Evolutionary conservation across 2,329 filamentous ascomycete species (phyloP).

Genomic region (Botrytis aclada): DNA sequence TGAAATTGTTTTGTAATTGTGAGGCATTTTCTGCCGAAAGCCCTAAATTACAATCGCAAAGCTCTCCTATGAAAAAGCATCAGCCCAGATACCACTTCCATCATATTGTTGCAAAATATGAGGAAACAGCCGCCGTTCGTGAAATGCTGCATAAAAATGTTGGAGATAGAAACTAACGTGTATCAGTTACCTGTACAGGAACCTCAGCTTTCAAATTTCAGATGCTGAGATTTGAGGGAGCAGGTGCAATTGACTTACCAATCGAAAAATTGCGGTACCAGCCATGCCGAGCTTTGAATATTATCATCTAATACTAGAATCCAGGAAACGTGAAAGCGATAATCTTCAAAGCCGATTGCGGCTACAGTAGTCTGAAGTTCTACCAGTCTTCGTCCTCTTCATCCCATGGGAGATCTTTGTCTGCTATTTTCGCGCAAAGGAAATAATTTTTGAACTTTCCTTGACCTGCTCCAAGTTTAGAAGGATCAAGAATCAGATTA

Average conservation of each 20-base stretch:
- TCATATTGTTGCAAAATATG: background rate
- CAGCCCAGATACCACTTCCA: background rate
- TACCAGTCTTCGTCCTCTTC: background rate
- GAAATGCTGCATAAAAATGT: too few species aligned
- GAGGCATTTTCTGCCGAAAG: background rate
- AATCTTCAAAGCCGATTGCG: background rate
- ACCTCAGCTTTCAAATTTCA: background rate
- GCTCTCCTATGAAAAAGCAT: background rate
- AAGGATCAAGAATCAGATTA: background rate
- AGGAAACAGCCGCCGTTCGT: background rate
- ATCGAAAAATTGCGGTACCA: too few species aligned
- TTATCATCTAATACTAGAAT: background rate
- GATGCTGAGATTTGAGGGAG: too few species aligned
- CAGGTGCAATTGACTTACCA: background rate
- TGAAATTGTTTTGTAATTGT: background rate
- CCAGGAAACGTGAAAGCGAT: background rate
- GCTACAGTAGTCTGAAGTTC: background rate
- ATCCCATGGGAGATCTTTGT: background rate
- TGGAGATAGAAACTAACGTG: background rate
- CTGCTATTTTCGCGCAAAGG: background rate
- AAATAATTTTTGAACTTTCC: background rate
- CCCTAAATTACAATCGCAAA: too few species aligned
- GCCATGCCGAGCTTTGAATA: background rate
- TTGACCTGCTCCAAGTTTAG: background rate
- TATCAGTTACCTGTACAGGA: too few species aligned